Conservation (phyloP, 352 stramenopile species). For the Phytophthora hibernalis region DNA sequence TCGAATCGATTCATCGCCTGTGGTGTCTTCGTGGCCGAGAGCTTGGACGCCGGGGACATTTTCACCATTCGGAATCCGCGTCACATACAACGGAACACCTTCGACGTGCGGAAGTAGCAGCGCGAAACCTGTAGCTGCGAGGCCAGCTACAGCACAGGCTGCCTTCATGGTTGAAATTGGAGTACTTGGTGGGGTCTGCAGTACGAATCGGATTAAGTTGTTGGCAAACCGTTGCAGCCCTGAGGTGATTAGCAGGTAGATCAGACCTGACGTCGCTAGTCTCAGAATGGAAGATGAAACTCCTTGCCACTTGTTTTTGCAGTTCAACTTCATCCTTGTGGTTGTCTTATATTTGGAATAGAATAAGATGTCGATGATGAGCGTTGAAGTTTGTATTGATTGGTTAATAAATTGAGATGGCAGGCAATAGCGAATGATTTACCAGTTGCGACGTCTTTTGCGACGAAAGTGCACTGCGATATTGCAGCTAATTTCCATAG, state of each 20-base stretch:
- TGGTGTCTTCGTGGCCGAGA: conserved; percentile 41
- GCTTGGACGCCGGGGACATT: conserved; percentile 39
- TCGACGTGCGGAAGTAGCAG: background rate
- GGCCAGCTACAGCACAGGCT: background rate
- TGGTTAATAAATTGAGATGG: no score
- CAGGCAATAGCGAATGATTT: no score
- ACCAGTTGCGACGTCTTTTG: no score
- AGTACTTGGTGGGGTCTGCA: background rate
- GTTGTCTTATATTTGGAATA: no score
- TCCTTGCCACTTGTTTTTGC: background rate
- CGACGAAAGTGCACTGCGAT: no score
- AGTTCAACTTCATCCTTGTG: no score
- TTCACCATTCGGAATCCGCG: conserved; percentile 37
- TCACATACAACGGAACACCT: conserved; percentile 25
- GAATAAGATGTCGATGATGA: no score
- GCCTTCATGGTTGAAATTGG: conserved; percentile 2
- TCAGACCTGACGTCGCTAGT: conserved; percentile 21
- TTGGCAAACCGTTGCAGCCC: background rate
- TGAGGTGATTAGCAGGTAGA: background rate
- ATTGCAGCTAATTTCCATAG: no score
- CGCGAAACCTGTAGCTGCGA: background rate
- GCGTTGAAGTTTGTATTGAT: no score
- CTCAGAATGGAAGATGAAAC: conserved; percentile 25
- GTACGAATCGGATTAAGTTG: background rate
- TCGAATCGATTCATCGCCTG: conserved; percentile 19